A percentile compares a stretch with the other conserved stretches of the same genome.
Evolutionary conservation across 345 rosid genomes (phyloP).

Genomic region (Murraya koenigii): DNA sequence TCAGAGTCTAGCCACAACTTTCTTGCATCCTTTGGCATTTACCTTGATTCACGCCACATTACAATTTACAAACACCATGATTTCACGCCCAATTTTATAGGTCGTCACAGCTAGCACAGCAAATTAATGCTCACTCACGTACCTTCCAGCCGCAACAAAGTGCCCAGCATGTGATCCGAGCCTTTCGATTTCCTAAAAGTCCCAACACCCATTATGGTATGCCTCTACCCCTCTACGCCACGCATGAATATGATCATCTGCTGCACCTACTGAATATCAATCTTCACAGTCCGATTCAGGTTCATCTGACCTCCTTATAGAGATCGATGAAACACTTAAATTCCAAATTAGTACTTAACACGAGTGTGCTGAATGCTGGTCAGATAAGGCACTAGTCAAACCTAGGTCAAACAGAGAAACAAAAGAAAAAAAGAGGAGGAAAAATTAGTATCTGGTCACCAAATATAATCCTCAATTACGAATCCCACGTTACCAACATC

Average conservation of each 20-base stretch:
- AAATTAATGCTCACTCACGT: not conserved
- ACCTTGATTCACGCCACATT: constrained; percentile 14
- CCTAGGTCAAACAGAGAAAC: no score
- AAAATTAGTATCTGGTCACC: no score
- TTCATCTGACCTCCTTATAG: not conserved
- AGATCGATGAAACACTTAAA: not conserved
- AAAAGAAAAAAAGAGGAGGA: no score
- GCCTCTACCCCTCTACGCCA: not conserved
- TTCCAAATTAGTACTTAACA: not conserved
- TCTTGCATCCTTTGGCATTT: not conserved
- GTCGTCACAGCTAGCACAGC: not conserved
- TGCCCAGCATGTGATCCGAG: constrained; percentile 19
- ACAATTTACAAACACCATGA: constrained; percentile 12
- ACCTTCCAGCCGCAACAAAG: not conserved
- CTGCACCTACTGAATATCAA: not conserved
- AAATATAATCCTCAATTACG: no score
- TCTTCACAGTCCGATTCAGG: not conserved
- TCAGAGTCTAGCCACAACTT: not conserved
- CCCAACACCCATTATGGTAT: constrained; percentile 14
- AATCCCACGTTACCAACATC: no score
- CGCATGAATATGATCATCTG: not conserved
- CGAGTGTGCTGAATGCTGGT: no score
- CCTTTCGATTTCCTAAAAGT: not conserved
- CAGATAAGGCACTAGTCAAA: no score
- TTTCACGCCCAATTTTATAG: constrained; percentile 5